A percentile compares a stretch with the other conserved stretches of the same genome.
Evolutionary conservation across 345 rosid genomes (phyloP).

Genomic region (Salix dunnii): DNA sequence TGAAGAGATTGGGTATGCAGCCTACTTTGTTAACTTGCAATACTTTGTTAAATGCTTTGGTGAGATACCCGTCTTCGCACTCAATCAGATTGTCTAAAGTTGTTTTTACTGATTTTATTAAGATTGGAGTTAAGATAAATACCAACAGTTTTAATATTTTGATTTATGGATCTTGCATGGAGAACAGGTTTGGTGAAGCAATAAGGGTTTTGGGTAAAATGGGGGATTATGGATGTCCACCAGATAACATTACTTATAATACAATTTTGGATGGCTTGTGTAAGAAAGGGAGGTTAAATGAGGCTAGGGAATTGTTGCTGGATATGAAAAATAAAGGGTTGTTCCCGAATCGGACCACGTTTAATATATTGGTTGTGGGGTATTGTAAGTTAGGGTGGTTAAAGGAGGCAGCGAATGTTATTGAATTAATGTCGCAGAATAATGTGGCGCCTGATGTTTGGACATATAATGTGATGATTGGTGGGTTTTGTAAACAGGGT

Average conservation of each 20-base stretch:
- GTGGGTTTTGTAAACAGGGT: conserved; percentile 54
- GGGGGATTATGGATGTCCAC: conserved; percentile 51
- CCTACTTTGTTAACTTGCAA: conserved; percentile 73
- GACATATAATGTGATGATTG: conserved; percentile 66
- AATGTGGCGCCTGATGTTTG: conserved; percentile 56
- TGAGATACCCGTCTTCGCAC: conserved; percentile 59
- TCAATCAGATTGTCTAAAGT: conserved; percentile 45
- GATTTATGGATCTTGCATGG: conserved; percentile 71
- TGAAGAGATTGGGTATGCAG: conserved; percentile 48
- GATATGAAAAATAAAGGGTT: conserved; percentile 65
- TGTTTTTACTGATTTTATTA: conserved; percentile 49
- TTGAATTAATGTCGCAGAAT: conserved; percentile 64
- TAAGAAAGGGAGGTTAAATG: conserved; percentile 74
- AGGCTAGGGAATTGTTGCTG: conserved; percentile 57
- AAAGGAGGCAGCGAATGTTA: conserved; percentile 61
- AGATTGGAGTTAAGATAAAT: conserved; percentile 46
- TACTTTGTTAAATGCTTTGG: conserved; percentile 57
- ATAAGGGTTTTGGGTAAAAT: conserved; percentile 46
- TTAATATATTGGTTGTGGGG: conserved; percentile 58
- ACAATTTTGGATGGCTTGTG: conserved; percentile 61
- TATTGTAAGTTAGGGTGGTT: conserved; percentile 72
- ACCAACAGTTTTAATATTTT: conserved; percentile 56
- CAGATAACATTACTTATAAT: conserved; percentile 66
- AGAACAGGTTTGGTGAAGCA: conserved; percentile 51
- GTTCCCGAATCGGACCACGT: conserved; percentile 55